phyloP scores from a whole-genome alignment of 352 stramenopile genomes.

The Phytophthora syringae region DNA sequence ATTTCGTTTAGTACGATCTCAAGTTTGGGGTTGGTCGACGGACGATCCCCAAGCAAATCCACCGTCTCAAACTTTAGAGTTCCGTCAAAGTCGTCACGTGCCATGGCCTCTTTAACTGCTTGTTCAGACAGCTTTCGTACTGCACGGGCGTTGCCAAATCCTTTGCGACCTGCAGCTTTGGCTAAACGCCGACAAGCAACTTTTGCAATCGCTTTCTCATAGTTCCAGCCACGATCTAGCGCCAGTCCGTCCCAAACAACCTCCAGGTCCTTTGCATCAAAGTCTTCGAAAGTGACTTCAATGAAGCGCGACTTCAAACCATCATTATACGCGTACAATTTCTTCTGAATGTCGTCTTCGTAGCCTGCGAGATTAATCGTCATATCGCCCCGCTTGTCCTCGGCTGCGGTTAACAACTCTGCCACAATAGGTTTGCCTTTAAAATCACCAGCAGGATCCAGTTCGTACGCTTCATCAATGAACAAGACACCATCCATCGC shows the following conservation, averaged over 20 bases:
- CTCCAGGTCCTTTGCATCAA: conserved; percentile 86
- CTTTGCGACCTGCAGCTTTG: conserved; percentile 70
- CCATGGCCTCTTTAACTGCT: conserved; percentile 64
- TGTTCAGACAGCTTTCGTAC: conserved; percentile 82
- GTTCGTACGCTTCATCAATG: conserved; percentile 93
- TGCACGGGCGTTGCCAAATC: conserved; percentile 88
- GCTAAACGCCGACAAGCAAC: conserved; percentile 73
- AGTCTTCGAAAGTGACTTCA: conserved; percentile 91
- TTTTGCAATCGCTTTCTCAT: conserved; percentile 51
- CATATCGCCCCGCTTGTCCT: conserved; percentile 85
- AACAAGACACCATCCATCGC: conserved; percentile 90
- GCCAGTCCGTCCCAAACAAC: conserved; percentile 72
- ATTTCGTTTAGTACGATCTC: conserved; percentile 59
- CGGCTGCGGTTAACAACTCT: conserved; percentile 85
- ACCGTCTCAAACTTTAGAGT: conserved; percentile 57
- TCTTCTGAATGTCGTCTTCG: conserved; percentile 93
- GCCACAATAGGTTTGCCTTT: conserved; percentile 90
- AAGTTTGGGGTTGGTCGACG: conserved; percentile 80
- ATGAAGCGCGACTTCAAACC: conserved; percentile 88
- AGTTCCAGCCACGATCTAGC: conserved; percentile 55
- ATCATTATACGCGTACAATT: conserved; percentile 92
- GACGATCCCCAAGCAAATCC: conserved; percentile 84
- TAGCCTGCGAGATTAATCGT: conserved; percentile 94
- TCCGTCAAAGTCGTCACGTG: conserved; percentile 69
- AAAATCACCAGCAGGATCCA: conserved; percentile 81